A percentile compares a stretch with the other conserved stretches of the same genome.
Conservation (phyloP, 129 eudicot genomes). For the Ambrosia trifida region DNA sequence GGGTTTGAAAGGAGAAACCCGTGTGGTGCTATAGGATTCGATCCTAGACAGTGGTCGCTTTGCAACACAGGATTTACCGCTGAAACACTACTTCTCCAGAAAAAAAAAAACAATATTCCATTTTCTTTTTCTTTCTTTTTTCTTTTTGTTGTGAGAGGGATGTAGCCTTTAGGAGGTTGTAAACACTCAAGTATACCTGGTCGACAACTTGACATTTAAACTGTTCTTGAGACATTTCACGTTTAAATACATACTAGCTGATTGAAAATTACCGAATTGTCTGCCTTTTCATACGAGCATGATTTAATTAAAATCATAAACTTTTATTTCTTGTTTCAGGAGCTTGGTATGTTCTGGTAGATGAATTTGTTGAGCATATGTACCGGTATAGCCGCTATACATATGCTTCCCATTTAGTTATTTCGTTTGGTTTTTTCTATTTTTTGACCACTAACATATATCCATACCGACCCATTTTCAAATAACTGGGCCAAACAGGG, state of each 20-base stretch:
- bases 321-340: slow-evolving; percentile 42
- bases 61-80: too few relatives aligned
- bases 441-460: background rate
- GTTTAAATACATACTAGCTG: background rate
- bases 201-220: background rate
- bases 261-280: background rate
- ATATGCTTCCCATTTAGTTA: background rate
- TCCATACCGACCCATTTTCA: background rate
- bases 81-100: too few relatives aligned
- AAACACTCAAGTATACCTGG: background rate
- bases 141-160: too few relatives aligned
- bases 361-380: slow-evolving; percentile 99
- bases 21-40: too few relatives aligned
- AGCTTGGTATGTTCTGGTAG: slow-evolving; percentile 94
- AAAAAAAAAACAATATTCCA: too few relatives aligned
- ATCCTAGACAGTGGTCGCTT: too few relatives aligned
- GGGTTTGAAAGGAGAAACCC: too few relatives aligned
- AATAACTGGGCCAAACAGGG: slow-evolving; percentile 38
- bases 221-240: background rate
- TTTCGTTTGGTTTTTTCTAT: background rate
- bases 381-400: slow-evolving; percentile 53
- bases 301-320: slow-evolving; percentile 5
- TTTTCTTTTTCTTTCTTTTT: too few relatives aligned
- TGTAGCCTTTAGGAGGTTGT: too few relatives aligned
- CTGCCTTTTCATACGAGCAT: background rate